Base-by-base conservation (phyloP, 2,329 filamentous ascomycete genomes). In the Pseudogymnoascus sp. region DNA sequence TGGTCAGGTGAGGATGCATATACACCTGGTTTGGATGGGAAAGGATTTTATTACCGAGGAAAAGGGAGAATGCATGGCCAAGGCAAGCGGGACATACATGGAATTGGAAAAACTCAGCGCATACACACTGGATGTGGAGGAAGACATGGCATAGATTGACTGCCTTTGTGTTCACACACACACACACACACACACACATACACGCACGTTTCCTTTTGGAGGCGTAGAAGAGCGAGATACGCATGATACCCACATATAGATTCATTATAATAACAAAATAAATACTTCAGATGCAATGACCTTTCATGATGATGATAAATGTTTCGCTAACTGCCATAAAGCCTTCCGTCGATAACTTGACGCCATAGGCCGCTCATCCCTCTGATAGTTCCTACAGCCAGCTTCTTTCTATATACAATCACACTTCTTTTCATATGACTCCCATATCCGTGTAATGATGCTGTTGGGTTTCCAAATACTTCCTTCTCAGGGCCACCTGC, bases 241-340 rank as follows among this genome's bases (percentile, higher is more conserved):
- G n/a, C 43, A 54, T 54, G 43, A 54, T 54, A 54, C 43, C 43
- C 43, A 54, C 43, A 54, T 54, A 54, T 54, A 54, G 43, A 54
- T 54, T 54, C 43, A 18, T 32, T 32, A 54, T 54, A 54, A 54
- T 32, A 54, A 30, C 43, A 54, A 14, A 30, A 54, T 16, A 32
- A 30, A 54, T 30, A 32, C 43, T 54, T 54, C 43, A 54, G 7
- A 18, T 54, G 25, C 25, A 32, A 54, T 30, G n/a, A 7, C 43
- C 8, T 3, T 54, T 30, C 11, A 9, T 54, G 25, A 30, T 16
- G 25, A 50, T 12, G 25, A 25, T 50, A 11, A 25, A 25, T 11
- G 14, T 6, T 54, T 54, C 25, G 43, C 43, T 54, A 54, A 30
- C 43, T 32, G 43, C n/a, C 16, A 6, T 32, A 54, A 54, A 32